A percentile compares a stretch with the other conserved stretches of the same genome.
Conservation (phyloP, 371 early-diverging fungal species). For the Actinomortierella ambigua region DNA sequence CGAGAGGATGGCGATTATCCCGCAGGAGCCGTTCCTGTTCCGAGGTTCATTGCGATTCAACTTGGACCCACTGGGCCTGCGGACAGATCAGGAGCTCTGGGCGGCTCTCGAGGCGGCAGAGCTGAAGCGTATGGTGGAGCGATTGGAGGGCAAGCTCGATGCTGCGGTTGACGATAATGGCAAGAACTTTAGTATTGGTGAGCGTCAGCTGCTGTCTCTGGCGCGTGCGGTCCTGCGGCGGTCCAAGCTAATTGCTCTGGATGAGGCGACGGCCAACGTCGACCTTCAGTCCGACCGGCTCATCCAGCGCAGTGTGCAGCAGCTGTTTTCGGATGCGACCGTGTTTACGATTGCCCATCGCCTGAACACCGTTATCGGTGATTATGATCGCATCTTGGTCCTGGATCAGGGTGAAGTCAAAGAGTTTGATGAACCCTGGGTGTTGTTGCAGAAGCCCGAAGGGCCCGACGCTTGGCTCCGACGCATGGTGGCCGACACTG, state of each 20-base stretch:
- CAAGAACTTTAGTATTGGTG: slow-evolving; percentile 62
- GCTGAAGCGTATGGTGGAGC: slow-evolving; percentile 35
- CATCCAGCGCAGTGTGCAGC: slow-evolving; percentile 54
- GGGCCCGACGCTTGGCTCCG: slow-evolving; percentile 25
- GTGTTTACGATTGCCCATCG: slow-evolving; percentile 72
- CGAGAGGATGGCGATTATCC: slow-evolving; percentile 62
- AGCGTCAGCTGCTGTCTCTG: slow-evolving; percentile 60
- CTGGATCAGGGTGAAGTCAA: slow-evolving; percentile 65
- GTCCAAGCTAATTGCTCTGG: slow-evolving; percentile 62
- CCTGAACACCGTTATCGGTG: slow-evolving; percentile 76
- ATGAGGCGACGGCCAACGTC: slow-evolving; percentile 69
- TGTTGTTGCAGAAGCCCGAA: slow-evolving; percentile 27
- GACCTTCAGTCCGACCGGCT: slow-evolving; percentile 56
- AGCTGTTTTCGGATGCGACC: slow-evolving; percentile 51
- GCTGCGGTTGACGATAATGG: slow-evolving; percentile 52
- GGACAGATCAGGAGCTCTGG: slow-evolving; percentile 70
- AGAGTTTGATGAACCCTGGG: slow-evolving; percentile 56
- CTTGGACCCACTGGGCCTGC: slow-evolving; percentile 65
- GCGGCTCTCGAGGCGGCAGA: slow-evolving; percentile 46
- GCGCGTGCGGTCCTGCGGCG: slow-evolving; percentile 53
- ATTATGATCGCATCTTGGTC: slow-evolving; percentile 56
- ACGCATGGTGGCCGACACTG: slow-evolving; percentile 48
- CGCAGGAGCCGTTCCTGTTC: slow-evolving; percentile 66
- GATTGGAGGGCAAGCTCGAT: slow-evolving; percentile 41
- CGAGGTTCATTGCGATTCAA: slow-evolving; percentile 62